Conservation (phyloP, 2,329 filamentous ascomycete species). For the Penicillium janthinellum region DNA sequence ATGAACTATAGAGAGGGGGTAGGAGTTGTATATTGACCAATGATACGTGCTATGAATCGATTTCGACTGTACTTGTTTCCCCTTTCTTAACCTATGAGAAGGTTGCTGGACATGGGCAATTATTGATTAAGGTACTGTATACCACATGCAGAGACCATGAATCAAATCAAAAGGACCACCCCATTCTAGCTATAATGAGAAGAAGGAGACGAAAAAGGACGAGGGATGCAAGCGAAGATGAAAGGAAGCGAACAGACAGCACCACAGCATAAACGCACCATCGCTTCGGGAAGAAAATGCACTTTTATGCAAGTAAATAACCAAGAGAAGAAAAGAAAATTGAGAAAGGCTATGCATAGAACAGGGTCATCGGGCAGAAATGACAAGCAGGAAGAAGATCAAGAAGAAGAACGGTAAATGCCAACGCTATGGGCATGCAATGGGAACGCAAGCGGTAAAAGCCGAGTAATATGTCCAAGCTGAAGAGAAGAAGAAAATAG, state of each 20-base stretch:
- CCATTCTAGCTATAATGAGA: conserved; percentile 1
- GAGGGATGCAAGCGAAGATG: not conserved
- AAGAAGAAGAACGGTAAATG: conserved; percentile 4
- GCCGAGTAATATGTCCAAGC: not conserved
- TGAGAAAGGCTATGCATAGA: conserved; percentile 4
- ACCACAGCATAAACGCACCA: not conserved
- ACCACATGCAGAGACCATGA: not conserved
- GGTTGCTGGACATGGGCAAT: not conserved
- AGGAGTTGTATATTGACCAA: conserved; percentile 18
- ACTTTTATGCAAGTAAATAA: not conserved
- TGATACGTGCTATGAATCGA: conserved; percentile 23
- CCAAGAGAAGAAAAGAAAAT: not conserved
- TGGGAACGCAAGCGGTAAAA: not conserved
- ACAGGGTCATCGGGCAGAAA: not conserved
- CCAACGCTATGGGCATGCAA: conserved; percentile 2
- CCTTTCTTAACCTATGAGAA: not conserved
- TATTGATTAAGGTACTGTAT: conserved; percentile 7
- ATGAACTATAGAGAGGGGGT: conserved; percentile 11
- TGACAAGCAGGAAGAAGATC: conserved; percentile 4
- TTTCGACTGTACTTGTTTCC: not conserved
- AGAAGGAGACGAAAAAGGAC: conserved; percentile 1
- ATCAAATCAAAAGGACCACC: conserved; percentile 2
- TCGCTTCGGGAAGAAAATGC: not conserved
- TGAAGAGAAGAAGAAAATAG: not conserved
- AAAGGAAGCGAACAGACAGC: not conserved